Conservation (phyloP, 805 yeast genomes). For the Candida ponderosae region DNA sequence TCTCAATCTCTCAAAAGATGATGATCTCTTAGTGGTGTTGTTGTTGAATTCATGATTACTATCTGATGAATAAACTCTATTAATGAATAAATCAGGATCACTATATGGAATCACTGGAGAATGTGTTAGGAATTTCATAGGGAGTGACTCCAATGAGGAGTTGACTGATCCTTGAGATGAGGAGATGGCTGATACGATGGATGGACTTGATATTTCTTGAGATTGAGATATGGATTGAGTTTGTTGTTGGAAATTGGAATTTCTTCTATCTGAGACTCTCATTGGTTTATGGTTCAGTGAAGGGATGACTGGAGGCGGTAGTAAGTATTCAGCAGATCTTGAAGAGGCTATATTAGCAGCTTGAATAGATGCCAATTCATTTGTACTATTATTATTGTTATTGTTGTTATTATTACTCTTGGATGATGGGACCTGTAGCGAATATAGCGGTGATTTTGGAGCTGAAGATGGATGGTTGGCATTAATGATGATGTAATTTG, state of each 20-base stretch:
- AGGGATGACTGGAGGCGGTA: background rate
- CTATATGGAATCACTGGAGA: background rate
- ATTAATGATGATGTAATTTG: no score
- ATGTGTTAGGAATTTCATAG: background rate
- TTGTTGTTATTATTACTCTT: background rate
- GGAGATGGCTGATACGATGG: background rate
- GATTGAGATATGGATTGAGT: background rate
- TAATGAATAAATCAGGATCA: background rate
- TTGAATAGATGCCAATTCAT: background rate
- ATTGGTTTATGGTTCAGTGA: background rate
- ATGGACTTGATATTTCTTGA: background rate
- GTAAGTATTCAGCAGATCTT: background rate
- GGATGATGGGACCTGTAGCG: background rate
- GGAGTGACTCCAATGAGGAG: background rate
- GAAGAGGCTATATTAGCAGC: conserved; percentile 1
- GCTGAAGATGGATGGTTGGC: background rate
- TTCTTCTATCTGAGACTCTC: background rate
- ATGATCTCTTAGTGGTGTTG: no score
- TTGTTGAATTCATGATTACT: background rate
- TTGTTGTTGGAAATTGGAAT: no score
- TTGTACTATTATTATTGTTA: background rate
- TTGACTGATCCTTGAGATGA: background rate
- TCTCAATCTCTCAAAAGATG: background rate
- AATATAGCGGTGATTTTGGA: background rate
- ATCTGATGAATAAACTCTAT: background rate